Conservation (phyloP, 1,139 yeast species). For the Debaryomyces subglobosus region DNA sequence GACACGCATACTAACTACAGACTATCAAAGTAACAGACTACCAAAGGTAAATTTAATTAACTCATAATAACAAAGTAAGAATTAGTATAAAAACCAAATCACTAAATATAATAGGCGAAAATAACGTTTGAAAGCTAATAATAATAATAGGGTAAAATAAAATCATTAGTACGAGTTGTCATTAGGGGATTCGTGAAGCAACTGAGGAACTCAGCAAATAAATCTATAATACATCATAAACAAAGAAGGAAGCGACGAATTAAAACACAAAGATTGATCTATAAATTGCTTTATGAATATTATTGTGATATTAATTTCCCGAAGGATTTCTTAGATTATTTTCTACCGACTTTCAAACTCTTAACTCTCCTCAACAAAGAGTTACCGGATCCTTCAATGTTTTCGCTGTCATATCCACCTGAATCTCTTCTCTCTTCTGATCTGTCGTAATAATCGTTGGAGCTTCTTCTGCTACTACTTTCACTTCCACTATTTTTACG, state of each 20-base stretch:
- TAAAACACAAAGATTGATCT: not conserved
- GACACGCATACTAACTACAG: not conserved
- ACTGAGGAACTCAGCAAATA: conserved; percentile 4
- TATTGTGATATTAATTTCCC: not conserved
- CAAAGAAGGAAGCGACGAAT: conserved; percentile 3
- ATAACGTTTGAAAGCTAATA: not conserved
- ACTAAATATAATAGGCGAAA: not conserved
- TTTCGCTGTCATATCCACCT: conserved; percentile 27
- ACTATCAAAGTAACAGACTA: not conserved
- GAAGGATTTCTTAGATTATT: conserved; percentile 8
- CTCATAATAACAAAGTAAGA: not conserved
- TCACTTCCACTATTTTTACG: conserved; percentile 49
- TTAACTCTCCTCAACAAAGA: conserved; percentile 81
- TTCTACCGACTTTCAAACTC: conserved; percentile 75
- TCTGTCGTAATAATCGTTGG: conserved; percentile 30
- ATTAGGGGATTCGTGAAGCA: conserved; percentile 4
- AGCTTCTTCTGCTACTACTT: conserved; percentile 34
- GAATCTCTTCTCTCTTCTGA: conserved; percentile 26
- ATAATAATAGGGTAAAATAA: not conserved
- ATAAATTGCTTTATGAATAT: conserved; percentile 3
- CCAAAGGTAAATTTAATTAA: not conserved
- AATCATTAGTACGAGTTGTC: conserved; percentile 6
- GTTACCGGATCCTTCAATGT: conserved; percentile 38
- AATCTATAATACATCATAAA: conserved; percentile 5
- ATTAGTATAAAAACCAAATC: conserved; percentile 1